Conservation (phyloP, 306 rosid species). For the Styphnolobium japonicum region DNA sequence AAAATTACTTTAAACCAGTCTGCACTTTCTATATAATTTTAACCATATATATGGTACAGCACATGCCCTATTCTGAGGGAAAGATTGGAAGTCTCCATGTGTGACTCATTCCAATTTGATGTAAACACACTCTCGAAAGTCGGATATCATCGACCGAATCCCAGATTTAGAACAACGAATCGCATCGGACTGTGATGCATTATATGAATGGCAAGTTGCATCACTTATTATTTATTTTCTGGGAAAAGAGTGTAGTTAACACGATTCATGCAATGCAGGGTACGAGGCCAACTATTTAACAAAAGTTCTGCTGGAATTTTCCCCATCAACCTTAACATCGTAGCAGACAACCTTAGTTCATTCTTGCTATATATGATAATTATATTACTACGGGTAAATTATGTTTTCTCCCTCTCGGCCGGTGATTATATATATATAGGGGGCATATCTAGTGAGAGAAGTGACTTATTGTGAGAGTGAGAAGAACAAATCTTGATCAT, state of each 20-base stretch:
- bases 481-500: too few species aligned
- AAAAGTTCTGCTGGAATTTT: not conserved
- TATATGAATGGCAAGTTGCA: not conserved
- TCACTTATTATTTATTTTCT: not conserved
- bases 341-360: not conserved
- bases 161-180: not conserved
- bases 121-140: not conserved
- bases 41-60: not conserved
- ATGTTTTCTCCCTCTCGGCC: too few species aligned
- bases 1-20: not conserved
- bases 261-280: not conserved
- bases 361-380: not conserved
- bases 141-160: not conserved
- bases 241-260: not conserved
- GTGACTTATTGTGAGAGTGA: too few species aligned
- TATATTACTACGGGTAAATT: too few species aligned
- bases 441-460: too few species aligned
- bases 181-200: not conserved
- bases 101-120: conserved; percentile 8
- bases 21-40: not conserved
- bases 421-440: too few species aligned
- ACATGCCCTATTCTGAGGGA: not conserved
- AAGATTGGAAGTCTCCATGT: not conserved
- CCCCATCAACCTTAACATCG: not conserved
- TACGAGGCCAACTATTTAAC: not conserved